Evolutionary conservation across 257 asterid species (phyloP).

Genomic region (Gentiana straminea): DNA sequence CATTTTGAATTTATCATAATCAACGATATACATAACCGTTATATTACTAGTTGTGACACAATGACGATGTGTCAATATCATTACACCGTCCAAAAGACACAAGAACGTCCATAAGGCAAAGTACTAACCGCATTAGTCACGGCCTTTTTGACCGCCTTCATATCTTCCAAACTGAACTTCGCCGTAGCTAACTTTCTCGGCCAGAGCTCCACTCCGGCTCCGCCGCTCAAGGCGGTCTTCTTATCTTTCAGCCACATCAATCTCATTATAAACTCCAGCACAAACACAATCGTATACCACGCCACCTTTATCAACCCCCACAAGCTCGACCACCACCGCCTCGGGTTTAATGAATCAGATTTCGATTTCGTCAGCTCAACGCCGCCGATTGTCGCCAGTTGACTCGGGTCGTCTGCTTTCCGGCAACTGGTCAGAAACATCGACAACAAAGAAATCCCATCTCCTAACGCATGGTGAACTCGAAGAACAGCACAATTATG

Average conservation of each 20-base stretch:
- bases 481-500: conserved; percentile 47
- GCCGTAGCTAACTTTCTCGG: conserved; percentile 30
- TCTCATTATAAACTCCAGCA: conserved; percentile 17
- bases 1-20: no score
- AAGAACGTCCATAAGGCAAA: no score
- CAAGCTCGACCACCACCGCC: conserved; percentile 6
- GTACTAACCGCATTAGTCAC: conserved; percentile 17
- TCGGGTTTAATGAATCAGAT: no score
- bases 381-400: conserved; percentile 17
- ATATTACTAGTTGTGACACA: no score
- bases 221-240: conserved; percentile 26
- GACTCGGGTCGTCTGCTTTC: conserved; percentile 33
- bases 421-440: conserved; percentile 43
- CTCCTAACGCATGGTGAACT: conserved; percentile 74
- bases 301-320: conserved; percentile 18
- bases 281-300: conserved; percentile 25
- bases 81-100: no score
- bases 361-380: conserved; percentile 12
- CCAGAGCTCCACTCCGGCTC: conserved; percentile 38
- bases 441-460: conserved; percentile 56
- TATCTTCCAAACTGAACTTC: conserved; percentile 19
- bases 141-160: conserved; percentile 24
- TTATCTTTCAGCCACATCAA: conserved; percentile 22
- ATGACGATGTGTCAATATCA: no score
- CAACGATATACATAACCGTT: no score